Evolutionary conservation across 2,329 filamentous ascomycete genomes (phyloP).

Genomic region (Monilinia vaccinii-corymbosi): DNA sequence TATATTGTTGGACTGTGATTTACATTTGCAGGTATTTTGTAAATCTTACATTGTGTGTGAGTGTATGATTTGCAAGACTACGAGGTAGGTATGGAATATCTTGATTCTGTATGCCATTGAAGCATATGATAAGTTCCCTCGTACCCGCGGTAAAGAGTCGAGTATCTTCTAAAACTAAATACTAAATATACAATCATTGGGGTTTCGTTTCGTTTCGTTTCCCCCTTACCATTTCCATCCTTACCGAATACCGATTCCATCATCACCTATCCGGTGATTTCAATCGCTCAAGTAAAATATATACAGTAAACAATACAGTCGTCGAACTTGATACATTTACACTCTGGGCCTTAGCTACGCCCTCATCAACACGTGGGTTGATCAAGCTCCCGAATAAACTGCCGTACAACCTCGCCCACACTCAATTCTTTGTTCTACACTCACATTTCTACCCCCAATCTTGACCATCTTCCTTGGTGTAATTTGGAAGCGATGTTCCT

Average conservation of each 20-base stretch:
- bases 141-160: neutral
- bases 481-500: constrained; percentile 69
- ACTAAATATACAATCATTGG: neutral
- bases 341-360: neutral
- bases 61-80: too few relatives aligned
- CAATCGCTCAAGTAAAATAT: neutral
- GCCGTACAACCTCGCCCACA: constrained; percentile 76
- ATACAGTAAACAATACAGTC: neutral
- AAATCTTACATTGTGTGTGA: too few relatives aligned
- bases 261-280: neutral
- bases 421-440: constrained; percentile 77
- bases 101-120: neutral
- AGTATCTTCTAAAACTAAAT: neutral
- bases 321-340: neutral
- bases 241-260: neutral
- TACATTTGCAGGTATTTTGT: too few relatives aligned
- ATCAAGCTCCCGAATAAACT: constrained; percentile 57
- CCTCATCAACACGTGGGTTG: neutral
- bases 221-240: neutral
- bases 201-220: neutral
- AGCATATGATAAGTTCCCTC: neutral
- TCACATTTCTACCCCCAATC: constrained; percentile 60
- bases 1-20: too few relatives aligned
- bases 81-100: too few relatives aligned
- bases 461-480: constrained; percentile 66